phyloP scores from a whole-genome alignment of 345 rosid species.

The Kandelia obovata region DNA sequence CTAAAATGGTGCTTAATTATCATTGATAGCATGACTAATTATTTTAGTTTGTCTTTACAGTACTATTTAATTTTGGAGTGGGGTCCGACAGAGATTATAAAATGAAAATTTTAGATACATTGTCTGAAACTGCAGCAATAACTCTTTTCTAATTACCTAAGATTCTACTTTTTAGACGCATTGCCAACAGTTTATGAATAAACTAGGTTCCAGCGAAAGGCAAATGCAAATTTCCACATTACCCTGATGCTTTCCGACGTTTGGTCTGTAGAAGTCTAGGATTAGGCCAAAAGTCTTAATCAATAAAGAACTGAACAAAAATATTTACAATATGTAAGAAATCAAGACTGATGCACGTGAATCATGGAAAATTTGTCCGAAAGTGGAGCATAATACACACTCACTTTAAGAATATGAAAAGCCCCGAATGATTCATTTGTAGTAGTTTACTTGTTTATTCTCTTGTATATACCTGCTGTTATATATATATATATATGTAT shows the following conservation, averaged over 20 bases:
- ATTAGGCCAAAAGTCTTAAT: constrained; percentile 1
- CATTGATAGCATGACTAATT: constrained; percentile 17
- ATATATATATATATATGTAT: too few species aligned
- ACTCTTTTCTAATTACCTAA: constrained; percentile 40
- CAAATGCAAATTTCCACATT: constrained; percentile 29
- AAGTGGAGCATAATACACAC: too few species aligned
- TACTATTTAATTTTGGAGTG: constrained; percentile 14
- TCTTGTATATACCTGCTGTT: too few species aligned
- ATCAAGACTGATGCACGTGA: neutral
- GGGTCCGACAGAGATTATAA: constrained; percentile 37
- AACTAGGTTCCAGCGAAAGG: constrained; percentile 10
- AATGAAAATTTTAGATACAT: constrained; percentile 24
- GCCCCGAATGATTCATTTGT: too few species aligned
- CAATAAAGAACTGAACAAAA: neutral
- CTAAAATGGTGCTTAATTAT: constrained; percentile 11
- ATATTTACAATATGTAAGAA: neutral
- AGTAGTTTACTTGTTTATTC: too few species aligned
- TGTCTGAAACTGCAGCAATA: constrained; percentile 36
- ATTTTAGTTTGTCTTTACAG: constrained; percentile 12
- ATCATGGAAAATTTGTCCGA: too few species aligned
- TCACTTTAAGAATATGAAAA: too few species aligned
- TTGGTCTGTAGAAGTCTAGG: constrained; percentile 4
- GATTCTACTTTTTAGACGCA: constrained; percentile 30
- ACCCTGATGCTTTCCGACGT: constrained; percentile 10
- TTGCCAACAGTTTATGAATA: constrained; percentile 23